These are phyloP conservation scores for Calycina marina DNA, from an alignment of 2,329 filamentous ascomycete genomes.

Conservation along the genomic window DNA sequence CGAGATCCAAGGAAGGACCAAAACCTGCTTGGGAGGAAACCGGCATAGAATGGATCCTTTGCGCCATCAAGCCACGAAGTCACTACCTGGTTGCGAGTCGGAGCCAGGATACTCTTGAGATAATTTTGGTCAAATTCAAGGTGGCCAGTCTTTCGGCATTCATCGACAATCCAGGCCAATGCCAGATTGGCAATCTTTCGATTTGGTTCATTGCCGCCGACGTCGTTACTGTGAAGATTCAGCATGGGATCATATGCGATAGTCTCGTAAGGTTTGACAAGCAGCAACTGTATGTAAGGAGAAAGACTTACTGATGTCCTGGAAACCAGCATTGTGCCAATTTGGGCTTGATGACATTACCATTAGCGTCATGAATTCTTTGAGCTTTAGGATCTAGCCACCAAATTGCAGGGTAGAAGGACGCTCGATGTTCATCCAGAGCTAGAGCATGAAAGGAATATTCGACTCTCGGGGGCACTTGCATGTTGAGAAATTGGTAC, in stretches of 20 bases:
- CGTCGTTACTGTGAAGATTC: no score
- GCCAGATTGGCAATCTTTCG: neutral
- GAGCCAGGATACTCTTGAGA: neutral
- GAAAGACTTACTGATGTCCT: no score
- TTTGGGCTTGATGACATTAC: constrained; percentile 10
- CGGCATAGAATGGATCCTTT: neutral
- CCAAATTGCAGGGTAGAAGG: constrained; percentile 25
- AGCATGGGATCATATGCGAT: no score
- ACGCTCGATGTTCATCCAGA: constrained; percentile 29
- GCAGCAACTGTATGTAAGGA: no score
- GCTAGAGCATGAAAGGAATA: constrained; percentile 33
- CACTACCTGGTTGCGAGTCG: neutral
- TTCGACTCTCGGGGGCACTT: constrained; percentile 19
- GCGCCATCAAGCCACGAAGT: neutral
- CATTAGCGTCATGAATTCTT: neutral
- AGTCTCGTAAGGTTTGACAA: no score
- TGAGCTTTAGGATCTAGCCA: constrained; percentile 7
- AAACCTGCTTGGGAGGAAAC: neutral
- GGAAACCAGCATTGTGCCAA: constrained; percentile 8
- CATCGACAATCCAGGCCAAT: neutral
- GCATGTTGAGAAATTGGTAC: constrained; percentile 2
- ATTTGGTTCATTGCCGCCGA: neutral
- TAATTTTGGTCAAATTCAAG: neutral
- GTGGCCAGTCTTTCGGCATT: neutral
- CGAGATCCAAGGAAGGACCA: neutral